A percentile compares a stretch with the other conserved stretches of the same genome.
Conservation (phyloP, 306 rosid species). For the Erythrophleum fordii region DNA sequence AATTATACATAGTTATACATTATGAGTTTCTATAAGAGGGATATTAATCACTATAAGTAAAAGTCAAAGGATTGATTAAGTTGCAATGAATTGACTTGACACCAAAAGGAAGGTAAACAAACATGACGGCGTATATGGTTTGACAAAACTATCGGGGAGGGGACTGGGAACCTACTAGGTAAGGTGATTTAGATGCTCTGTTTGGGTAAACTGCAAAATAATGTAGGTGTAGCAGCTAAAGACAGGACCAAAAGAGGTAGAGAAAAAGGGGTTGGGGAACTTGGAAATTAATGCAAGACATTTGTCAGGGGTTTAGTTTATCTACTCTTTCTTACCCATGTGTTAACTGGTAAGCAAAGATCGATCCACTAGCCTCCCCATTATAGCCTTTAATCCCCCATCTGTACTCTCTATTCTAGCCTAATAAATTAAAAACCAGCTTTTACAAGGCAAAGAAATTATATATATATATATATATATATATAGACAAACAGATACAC, state of each 20-base stretch:
- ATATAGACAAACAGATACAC: too few species aligned
- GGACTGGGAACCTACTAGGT: too few species aligned
- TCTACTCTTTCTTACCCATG: not conserved
- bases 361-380: not conserved
- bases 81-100: not conserved
- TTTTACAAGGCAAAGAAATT: not conserved
- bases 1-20: not conserved
- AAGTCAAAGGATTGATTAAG: constrained; percentile 20
- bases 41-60: not conserved
- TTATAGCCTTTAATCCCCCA: not conserved
- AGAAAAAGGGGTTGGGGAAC: not conserved
- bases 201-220: not conserved
- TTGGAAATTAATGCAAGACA: not conserved
- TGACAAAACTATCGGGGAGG: too few species aligned
- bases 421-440: not conserved
- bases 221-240: not conserved
- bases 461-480: too few species aligned
- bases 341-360: constrained; percentile 3
- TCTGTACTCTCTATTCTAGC: not conserved
- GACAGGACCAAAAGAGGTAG: not conserved
- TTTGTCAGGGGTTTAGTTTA: not conserved
- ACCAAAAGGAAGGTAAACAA: not conserved
- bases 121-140: too few species aligned
- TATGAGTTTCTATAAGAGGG: not conserved
- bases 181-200: not conserved